A percentile compares a stretch with the other conserved stretches of the same genome.
Conservation (phyloP, 352 stramenopile species). For the Aphanomyces cochlioides region DNA sequence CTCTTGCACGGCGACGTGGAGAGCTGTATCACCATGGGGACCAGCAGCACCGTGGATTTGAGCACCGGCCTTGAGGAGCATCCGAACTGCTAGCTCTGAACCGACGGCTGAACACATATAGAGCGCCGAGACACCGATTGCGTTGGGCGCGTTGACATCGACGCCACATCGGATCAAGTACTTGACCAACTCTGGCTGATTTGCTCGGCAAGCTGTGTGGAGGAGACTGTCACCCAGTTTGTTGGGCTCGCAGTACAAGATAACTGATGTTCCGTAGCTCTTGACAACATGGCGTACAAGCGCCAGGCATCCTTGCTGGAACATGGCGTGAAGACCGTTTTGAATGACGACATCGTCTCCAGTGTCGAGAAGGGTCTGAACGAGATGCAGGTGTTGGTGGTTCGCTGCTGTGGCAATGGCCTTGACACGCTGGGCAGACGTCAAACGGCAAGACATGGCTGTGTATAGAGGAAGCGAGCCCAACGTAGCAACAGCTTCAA, state of each 20-base stretch:
- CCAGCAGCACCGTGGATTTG: slow-evolving; percentile 44
- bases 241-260: slow-evolving; percentile 46
- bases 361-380: slow-evolving; percentile 29
- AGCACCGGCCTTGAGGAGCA: slow-evolving; percentile 45
- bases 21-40: slow-evolving; percentile 64
- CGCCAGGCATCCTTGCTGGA: slow-evolving; percentile 54
- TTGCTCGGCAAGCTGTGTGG: slow-evolving; percentile 55
- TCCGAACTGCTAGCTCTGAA: slow-evolving; percentile 52
- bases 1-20: slow-evolving; percentile 79
- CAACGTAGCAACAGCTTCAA: neutral
- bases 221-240: slow-evolving; percentile 49
- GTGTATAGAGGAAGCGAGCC: slow-evolving; percentile 4
- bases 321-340: slow-evolving; percentile 54
- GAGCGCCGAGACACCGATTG: slow-evolving; percentile 59
- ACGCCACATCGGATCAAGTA: slow-evolving; percentile 59
- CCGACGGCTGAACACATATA: slow-evolving; percentile 76
- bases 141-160: slow-evolving; percentile 60
- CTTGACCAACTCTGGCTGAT: slow-evolving; percentile 49
- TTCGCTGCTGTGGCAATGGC: neutral
- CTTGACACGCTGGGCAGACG: slow-evolving; percentile 5
- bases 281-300: slow-evolving; percentile 52
- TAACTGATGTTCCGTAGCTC: slow-evolving; percentile 42
- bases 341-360: slow-evolving; percentile 62
- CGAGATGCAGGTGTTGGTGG: neutral
- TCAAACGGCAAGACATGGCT: neutral